Evolutionary conservation across 2,329 filamentous ascomycete species (phyloP).

Genomic region (Annulohypoxylon truncatum): DNA sequence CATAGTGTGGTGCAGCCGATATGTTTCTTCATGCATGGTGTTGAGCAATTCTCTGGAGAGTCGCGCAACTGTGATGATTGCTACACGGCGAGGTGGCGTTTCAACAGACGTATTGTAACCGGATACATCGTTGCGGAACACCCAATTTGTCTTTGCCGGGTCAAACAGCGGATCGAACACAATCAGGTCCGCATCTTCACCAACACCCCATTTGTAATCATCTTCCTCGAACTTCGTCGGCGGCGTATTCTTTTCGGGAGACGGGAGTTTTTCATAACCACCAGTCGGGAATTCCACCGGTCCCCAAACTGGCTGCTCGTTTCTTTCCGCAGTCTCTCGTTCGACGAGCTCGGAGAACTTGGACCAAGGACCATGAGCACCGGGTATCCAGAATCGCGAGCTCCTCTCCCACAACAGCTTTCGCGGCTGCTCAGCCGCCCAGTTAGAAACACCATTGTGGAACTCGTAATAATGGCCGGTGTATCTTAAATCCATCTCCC

Average conservation of each 20-base stretch:
- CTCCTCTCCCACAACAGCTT: conserved; percentile 73
- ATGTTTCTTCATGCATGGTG: conserved; percentile 69
- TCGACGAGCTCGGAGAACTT: conserved; percentile 67
- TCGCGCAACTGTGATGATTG: conserved; percentile 67
- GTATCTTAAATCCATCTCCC: conserved; percentile 60
- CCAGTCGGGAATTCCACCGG: conserved; percentile 54
- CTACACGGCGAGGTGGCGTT: conserved; percentile 67
- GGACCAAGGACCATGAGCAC: conserved; percentile 65
- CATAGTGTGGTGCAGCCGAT: conserved; percentile 63
- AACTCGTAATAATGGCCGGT: conserved; percentile 65
- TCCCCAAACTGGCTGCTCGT: conserved; percentile 68
- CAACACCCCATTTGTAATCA: conserved; percentile 69
- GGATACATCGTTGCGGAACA: conserved; percentile 66
- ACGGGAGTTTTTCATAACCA: conserved; percentile 63
- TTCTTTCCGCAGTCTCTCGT: conserved; percentile 58
- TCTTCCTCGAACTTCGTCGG: conserved; percentile 73
- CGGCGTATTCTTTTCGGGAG: conserved; percentile 68
- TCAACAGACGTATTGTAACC: conserved; percentile 62
- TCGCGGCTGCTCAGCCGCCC: conserved; percentile 67
- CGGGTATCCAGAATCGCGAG: conserved; percentile 70
- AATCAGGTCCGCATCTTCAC: conserved; percentile 69
- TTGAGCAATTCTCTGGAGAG: conserved; percentile 64
- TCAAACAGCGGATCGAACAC: conserved; percentile 71
- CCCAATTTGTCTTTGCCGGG: conserved; percentile 66
- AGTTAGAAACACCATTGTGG: conserved; percentile 64